These are phyloP conservation scores for Lepidium didymum DNA, from an alignment of 345 rosid genomes.

Conservation along the genomic window DNA sequence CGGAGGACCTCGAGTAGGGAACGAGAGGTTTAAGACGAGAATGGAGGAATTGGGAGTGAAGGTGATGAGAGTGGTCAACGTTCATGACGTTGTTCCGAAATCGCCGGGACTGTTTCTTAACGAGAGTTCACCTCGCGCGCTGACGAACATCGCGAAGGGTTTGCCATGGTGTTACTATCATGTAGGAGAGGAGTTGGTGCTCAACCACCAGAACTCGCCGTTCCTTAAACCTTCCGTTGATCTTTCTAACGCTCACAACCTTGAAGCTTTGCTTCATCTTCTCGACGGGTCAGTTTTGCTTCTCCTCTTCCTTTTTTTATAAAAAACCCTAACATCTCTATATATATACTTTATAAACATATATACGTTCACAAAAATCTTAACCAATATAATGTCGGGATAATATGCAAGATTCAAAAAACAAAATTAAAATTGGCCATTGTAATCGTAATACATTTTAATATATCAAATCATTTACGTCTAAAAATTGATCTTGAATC, in stretches of 20 bases:
- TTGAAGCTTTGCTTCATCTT: slow-evolving; percentile 74
- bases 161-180: slow-evolving; percentile 82
- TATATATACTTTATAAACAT: neutral
- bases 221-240: slow-evolving; percentile 51
- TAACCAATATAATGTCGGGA: neutral
- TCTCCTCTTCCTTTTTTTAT: too few relatives aligned
- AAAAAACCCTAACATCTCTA: too few relatives aligned
- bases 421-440: neutral
- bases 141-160: slow-evolving; percentile 47
- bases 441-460: neutral
- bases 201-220: slow-evolving; percentile 66
- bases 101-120: slow-evolving; percentile 72
- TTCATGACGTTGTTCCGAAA: slow-evolving; percentile 56
- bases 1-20: slow-evolving; percentile 81
- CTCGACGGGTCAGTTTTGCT: slow-evolving; percentile 65
- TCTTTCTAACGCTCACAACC: slow-evolving; percentile 52
- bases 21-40: slow-evolving; percentile 57
- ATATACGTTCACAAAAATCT: neutral
- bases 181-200: slow-evolving; percentile 61
- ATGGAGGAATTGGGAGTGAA: slow-evolving; percentile 49
- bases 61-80: slow-evolving; percentile 73
- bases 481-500: too few relatives aligned
- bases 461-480: too few relatives aligned
- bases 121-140: slow-evolving; percentile 34
- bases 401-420: neutral